Evolutionary conservation across 1,284 basidiomycete genomes (phyloP).

Genomic region (Moesziomyces sp.): DNA sequence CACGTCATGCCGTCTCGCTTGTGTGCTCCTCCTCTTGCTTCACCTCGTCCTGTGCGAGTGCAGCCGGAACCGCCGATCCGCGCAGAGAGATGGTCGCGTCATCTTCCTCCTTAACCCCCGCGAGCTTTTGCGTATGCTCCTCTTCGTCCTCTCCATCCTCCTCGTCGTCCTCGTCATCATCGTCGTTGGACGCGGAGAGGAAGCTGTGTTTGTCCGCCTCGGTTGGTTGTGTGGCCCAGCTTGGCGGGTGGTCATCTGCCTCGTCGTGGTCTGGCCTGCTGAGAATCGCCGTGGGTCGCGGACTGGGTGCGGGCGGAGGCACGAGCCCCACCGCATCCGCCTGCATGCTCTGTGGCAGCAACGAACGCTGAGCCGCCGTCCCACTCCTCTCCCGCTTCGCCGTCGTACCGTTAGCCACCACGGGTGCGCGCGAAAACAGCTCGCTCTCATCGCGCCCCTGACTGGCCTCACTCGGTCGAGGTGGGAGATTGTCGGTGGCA

Average conservation of each 20-base stretch:
- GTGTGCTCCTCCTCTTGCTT: too few species aligned
- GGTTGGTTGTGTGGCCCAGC: conserved; percentile 11
- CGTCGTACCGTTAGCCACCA: conserved; percentile 26
- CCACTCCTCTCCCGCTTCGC: conserved; percentile 34
- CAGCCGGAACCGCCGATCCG: conserved; percentile 5
- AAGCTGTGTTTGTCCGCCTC: conserved; percentile 2
- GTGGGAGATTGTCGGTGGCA: conserved; percentile 42
- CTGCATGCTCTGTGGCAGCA: conserved; percentile 16
- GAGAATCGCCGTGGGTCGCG: conserved; percentile 35
- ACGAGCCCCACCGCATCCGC: conserved; percentile 38
- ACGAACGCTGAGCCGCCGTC: conserved; percentile 26
- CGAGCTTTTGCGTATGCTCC: conserved; percentile 22
- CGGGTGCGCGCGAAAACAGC: conserved; percentile 2
- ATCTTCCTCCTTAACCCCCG: conserved; percentile 13
- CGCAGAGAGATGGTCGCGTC: conserved; percentile 42
- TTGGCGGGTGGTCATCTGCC: conserved; percentile 25
- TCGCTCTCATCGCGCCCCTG: not conserved
- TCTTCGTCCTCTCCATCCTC: conserved; percentile 13
- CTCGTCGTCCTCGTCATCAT: conserved; percentile 7
- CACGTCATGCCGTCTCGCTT: too few species aligned
- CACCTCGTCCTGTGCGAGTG: not conserved
- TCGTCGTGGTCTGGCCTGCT: conserved; percentile 43
- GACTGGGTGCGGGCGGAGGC: conserved; percentile 47
- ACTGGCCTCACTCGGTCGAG: conserved; percentile 1
- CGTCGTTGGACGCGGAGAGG: conserved; percentile 1